Conservation (phyloP, 2,329 filamentous ascomycete genomes). For the Tetracladium maxilliforme region DNA sequence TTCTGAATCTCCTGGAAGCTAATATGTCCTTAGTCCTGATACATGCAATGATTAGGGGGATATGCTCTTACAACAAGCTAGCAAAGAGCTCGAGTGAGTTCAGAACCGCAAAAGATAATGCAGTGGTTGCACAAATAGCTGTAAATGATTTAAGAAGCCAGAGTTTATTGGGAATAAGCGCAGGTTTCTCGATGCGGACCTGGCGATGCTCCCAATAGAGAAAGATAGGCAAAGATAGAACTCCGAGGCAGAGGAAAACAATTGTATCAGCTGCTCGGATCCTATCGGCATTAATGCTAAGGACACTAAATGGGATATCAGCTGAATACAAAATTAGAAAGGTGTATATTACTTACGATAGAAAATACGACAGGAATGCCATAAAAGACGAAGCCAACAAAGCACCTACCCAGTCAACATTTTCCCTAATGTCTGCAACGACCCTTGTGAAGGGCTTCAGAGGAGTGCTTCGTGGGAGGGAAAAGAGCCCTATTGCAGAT, state of each 20-base stretch:
- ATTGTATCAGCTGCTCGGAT: constrained; percentile 29
- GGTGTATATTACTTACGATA: constrained; percentile 25
- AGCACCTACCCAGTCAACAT: constrained; percentile 40
- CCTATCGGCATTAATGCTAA: constrained; percentile 21
- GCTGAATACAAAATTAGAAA: background rate
- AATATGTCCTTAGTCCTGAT: constrained; percentile 4
- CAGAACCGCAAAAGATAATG: constrained; percentile 27
- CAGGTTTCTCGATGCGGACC: constrained; percentile 26
- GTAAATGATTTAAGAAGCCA: constrained; percentile 44
- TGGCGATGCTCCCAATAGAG: constrained; percentile 36
- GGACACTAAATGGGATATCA: constrained; percentile 4
- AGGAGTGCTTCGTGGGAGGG: constrained; percentile 14
- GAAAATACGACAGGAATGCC: constrained; percentile 33
- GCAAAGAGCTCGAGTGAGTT: constrained; percentile 30
- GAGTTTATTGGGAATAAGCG: constrained; percentile 45
- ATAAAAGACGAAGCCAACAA: constrained; percentile 28
- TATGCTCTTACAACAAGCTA: constrained; percentile 28
- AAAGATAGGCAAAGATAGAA: constrained; percentile 30
- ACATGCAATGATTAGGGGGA: background rate
- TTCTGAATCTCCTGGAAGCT: constrained; percentile 36
- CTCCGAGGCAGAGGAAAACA: constrained; percentile 25
- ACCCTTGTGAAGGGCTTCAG: constrained; percentile 13
- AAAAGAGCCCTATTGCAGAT: constrained; percentile 19
- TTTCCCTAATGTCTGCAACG: constrained; percentile 13
- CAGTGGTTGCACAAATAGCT: constrained; percentile 33